phyloP scores from a whole-genome alignment of 2,329 filamentous ascomycete genomes.

The Aspergillus texensis region DNA sequence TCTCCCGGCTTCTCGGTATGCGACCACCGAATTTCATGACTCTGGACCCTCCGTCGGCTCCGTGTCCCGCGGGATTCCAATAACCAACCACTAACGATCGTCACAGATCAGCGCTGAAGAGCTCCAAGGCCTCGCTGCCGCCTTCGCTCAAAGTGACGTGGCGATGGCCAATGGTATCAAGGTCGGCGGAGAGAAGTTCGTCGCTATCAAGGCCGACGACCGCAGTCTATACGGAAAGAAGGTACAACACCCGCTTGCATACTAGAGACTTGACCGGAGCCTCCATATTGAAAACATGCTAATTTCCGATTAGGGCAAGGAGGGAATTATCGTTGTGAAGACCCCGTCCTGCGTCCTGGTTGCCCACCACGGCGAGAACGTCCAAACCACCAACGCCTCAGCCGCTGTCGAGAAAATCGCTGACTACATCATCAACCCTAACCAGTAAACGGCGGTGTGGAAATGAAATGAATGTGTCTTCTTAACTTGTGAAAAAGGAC shows the following conservation, averaged over 20 bases:
- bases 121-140: conserved; percentile 56
- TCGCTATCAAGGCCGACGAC: conserved; percentile 75
- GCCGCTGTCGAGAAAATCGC: conserved; percentile 79
- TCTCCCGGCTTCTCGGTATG: conserved; percentile 73
- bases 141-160: conserved; percentile 54
- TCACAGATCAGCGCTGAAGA: conserved; percentile 56
- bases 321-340: conserved; percentile 81
- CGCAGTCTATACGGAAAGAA: conserved; percentile 83
- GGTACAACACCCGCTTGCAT: conserved; percentile 55
- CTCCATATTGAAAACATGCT: conserved; percentile 4
- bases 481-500: conserved; percentile 13
- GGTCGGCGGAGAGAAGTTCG: conserved; percentile 75
- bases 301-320: conserved; percentile 63
- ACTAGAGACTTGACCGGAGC: not conserved
- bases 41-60: not conserved
- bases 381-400: conserved; percentile 74
- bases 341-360: conserved; percentile 87
- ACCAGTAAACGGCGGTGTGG: conserved; percentile 63
- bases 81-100: conserved; percentile 9
- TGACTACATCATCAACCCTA: conserved; percentile 72
- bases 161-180: conserved; percentile 68
- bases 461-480: conserved; percentile 22
- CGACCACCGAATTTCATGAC: conserved; percentile 4
- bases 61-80: not conserved
- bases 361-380: conserved; percentile 77